These are phyloP conservation scores for Lagenidium sp. DNA, from an alignment of 352 stramenopile genomes.

Conservation along the genomic window DNA sequence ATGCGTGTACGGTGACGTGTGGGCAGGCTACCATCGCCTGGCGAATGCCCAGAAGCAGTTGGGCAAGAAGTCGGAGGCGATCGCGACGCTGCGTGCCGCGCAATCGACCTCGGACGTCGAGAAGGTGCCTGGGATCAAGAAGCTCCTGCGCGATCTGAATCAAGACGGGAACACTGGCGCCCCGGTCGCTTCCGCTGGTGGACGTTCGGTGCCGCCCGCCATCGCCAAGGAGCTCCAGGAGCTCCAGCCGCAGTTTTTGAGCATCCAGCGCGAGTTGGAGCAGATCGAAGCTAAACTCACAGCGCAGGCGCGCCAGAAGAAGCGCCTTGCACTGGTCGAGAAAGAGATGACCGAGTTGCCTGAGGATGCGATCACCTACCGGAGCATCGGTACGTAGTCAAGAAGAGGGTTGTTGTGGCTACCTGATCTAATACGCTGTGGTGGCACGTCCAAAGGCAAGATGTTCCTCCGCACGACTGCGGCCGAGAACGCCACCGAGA, in stretches of 20 bases:
- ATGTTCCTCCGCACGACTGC: constrained; percentile 68
- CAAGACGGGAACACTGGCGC: constrained; percentile 19
- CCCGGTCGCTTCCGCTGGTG: constrained; percentile 2
- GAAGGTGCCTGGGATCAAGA: constrained; percentile 70
- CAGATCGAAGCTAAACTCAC: constrained; percentile 64
- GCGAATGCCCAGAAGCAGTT: constrained; percentile 76
- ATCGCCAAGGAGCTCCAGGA: constrained; percentile 76
- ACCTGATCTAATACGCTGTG: not conserved
- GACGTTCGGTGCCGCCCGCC: constrained; percentile 38
- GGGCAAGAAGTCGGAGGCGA: constrained; percentile 53
- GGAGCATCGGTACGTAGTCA: constrained; percentile 38
- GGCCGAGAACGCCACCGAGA: constrained; percentile 38
- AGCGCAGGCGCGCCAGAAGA: constrained; percentile 57
- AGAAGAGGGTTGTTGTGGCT: too few relatives aligned
- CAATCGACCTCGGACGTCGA: constrained; percentile 23
- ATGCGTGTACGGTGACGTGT: not conserved
- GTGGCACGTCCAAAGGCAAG: constrained; percentile 24
- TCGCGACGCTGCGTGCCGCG: constrained; percentile 49
- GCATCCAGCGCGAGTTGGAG: constrained; percentile 68
- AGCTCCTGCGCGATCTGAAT: constrained; percentile 61
- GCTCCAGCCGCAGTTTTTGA: constrained; percentile 70
- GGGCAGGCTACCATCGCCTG: constrained; percentile 48
- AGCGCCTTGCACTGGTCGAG: constrained; percentile 61
- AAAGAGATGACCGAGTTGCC: constrained; percentile 62
- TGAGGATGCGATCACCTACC: constrained; percentile 49